Conservation (phyloP, 495 filamentous ascomycete species). For the Aspergillus carlsbadensis region DNA sequence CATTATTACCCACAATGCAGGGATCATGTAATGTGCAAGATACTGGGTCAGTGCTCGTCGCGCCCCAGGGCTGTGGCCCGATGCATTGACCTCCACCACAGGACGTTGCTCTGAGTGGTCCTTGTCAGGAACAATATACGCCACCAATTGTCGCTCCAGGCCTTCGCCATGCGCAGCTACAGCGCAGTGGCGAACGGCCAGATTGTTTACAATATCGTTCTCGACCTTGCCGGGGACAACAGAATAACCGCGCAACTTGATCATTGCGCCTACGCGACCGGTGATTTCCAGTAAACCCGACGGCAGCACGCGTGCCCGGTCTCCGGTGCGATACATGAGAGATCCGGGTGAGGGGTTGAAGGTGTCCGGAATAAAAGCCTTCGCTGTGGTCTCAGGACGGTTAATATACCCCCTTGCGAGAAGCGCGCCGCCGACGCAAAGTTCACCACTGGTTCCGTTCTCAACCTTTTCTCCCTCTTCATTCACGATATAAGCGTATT, state of each 20-base stretch:
- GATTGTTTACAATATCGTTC: conserved; percentile 56
- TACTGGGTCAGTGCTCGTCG: conserved; percentile 52
- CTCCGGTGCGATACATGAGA: conserved; percentile 79
- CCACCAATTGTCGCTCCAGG: conserved; percentile 61
- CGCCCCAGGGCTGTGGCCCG: conserved; percentile 57
- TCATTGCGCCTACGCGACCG: conserved; percentile 74
- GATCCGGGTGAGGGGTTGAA: conserved; percentile 52
- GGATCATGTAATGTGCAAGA: conserved; percentile 73
- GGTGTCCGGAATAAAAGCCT: conserved; percentile 64
- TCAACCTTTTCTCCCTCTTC: conserved; percentile 56
- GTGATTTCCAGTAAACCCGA: conserved; percentile 77
- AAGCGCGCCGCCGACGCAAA: conserved; percentile 77
- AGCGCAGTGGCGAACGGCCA: conserved; percentile 60
- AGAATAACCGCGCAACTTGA: conserved; percentile 78
- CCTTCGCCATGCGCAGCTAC: conserved; percentile 64
- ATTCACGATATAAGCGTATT: conserved; percentile 61
- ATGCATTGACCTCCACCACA: conserved; percentile 53
- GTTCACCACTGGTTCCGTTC: conserved; percentile 70
- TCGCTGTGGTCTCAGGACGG: conserved; percentile 69
- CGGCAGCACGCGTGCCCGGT: conserved; percentile 67
- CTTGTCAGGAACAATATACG: conserved; percentile 62
- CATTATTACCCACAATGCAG: conserved; percentile 62
- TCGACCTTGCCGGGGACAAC: conserved; percentile 80
- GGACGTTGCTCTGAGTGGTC: conserved; percentile 53
- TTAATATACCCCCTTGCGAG: conserved; percentile 83